These are phyloP conservation scores for Haplosporangium sp. DNA, from an alignment of 371 early-diverging fungal genomes.

Conservation along the genomic window DNA sequence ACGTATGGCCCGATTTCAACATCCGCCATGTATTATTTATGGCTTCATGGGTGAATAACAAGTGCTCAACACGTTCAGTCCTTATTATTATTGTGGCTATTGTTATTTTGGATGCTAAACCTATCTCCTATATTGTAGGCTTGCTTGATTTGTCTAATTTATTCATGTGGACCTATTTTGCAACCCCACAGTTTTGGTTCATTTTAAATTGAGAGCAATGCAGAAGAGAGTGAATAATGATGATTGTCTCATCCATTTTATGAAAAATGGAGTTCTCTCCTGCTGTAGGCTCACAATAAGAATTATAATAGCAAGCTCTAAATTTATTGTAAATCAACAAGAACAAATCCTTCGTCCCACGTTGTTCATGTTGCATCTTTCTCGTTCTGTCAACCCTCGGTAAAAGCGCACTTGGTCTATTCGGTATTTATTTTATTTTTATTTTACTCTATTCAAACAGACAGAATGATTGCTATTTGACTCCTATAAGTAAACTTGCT, in stretches of 20 bases:
- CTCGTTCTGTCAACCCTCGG: neutral
- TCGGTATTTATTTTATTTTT: no score
- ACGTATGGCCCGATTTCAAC: neutral
- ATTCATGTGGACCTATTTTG: neutral
- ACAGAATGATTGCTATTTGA: no score
- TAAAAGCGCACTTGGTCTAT: neutral
- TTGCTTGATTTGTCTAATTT: no score
- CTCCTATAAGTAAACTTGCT: no score
- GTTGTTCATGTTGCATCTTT: neutral
- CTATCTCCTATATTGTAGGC: no score
- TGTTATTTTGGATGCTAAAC: neutral
- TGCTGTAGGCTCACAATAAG: neutral
- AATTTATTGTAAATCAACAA: neutral
- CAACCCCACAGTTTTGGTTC: neutral
- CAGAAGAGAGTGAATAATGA: no score
- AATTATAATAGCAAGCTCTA: neutral
- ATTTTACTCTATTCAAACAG: no score
- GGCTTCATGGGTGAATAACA: no score
- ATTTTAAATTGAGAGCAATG: no score
- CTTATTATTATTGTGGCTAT: neutral
- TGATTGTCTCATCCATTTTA: neutral
- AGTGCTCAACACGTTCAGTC: neutral
- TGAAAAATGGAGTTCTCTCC: neutral
- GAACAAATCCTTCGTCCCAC: conserved; percentile 1
- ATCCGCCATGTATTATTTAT: neutral